Percentiles rank a stretch among this genome's conserved stretches.
Evolutionary conservation across 139 green algal genomes (phyloP).

Genomic region (Micractinium sp.): DNA sequence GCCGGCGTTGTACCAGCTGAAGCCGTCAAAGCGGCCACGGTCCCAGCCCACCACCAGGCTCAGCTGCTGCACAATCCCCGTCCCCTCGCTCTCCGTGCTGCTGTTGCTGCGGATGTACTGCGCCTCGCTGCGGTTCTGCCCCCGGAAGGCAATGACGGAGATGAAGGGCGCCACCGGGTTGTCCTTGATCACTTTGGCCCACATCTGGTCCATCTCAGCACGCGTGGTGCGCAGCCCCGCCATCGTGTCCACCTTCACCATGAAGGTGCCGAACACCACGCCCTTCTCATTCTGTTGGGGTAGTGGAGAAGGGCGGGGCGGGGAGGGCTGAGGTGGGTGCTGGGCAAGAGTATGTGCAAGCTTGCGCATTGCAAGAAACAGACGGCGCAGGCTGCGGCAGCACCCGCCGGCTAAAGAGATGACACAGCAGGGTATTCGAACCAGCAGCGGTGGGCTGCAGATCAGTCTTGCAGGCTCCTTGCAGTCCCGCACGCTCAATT

Average conservation of each 20-base stretch:
- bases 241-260: constrained; percentile 50
- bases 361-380: background rate
- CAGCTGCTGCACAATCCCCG: constrained; percentile 46
- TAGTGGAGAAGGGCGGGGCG: background rate
- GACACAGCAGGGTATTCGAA: too few relatives aligned
- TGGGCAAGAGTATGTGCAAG: background rate
- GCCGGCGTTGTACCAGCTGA: constrained; percentile 56
- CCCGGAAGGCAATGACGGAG: constrained; percentile 55
- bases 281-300: constrained; percentile 27
- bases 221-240: constrained; percentile 36
- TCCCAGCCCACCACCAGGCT: constrained; percentile 43
- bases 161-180: constrained; percentile 18
- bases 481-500: too few relatives aligned
- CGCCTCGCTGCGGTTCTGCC: constrained; percentile 40
- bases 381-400: background rate
- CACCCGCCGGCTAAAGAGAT: too few relatives aligned
- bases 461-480: too few relatives aligned
- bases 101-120: constrained; percentile 46
- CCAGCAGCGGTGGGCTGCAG: too few relatives aligned
- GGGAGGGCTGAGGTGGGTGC: background rate
- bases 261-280: constrained; percentile 51
- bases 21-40: constrained; percentile 28
- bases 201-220: constrained; percentile 46
- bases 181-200: background rate
- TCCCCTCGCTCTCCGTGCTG: constrained; percentile 24